These are phyloP conservation scores for Diaporthe ampelina DNA, from an alignment of 2,329 filamentous ascomycete species.

Conservation along the genomic window DNA sequence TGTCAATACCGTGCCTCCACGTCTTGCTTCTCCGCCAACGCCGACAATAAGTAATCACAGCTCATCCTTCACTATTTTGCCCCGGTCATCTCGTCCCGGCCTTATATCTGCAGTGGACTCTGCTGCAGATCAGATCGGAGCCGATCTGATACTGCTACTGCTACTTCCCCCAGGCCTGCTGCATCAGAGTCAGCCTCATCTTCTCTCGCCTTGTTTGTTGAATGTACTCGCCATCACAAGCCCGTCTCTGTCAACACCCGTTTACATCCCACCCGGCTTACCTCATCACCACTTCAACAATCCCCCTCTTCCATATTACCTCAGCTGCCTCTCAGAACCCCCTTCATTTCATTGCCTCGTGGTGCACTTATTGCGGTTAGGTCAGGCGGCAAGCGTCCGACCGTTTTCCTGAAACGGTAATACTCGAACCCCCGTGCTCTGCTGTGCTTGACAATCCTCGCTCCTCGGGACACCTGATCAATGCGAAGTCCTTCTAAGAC, in stretches of 20 bases:
- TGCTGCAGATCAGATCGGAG: conserved; percentile 32
- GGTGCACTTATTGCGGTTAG: conserved; percentile 28
- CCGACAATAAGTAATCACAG: conserved; percentile 37
- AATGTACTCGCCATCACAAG: conserved; percentile 17
- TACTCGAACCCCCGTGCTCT: background rate
- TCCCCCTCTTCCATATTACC: conserved; percentile 11
- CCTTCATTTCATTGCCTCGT: background rate
- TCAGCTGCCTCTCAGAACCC: conserved; percentile 3
- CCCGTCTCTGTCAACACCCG: conserved; percentile 2
- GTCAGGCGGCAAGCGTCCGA: conserved; percentile 36
- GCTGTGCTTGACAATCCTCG: background rate
- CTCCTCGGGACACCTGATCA: background rate
- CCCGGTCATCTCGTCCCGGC: conserved; percentile 12
- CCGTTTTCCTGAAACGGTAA: conserved; percentile 36
- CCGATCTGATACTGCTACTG: conserved; percentile 29
- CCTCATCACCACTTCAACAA: conserved; percentile 37
- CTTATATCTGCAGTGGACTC: conserved; percentile 26
- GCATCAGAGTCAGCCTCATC: conserved; percentile 31
- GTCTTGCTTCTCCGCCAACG: conserved; percentile 34
- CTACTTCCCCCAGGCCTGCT: conserved; percentile 18
- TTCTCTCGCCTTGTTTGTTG: conserved; percentile 18
- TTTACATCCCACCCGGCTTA: conserved; percentile 34
- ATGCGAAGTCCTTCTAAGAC: conserved; percentile 13
- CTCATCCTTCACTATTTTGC: conserved; percentile 24
- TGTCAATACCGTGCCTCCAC: conserved; percentile 12